These are phyloP conservation scores for Penicillium odoratum DNA, from an alignment of 495 filamentous ascomycete genomes.

Conservation along the genomic window DNA sequence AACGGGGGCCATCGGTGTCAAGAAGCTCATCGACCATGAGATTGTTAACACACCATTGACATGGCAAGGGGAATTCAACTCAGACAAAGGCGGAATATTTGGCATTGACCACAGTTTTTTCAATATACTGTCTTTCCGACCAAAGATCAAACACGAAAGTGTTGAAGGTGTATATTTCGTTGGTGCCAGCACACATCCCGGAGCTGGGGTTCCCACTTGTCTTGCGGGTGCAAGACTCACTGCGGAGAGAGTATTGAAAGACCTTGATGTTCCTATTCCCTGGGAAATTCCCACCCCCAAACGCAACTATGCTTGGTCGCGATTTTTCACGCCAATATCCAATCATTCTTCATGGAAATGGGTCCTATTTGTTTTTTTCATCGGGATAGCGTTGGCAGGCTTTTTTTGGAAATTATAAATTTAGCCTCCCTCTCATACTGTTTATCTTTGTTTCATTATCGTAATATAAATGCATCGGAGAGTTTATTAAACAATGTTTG, in stretches of 20 bases:
- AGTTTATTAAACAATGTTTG: not conserved
- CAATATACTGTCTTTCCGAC: conserved; percentile 67
- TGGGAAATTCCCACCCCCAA: not conserved
- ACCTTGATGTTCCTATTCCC: not conserved
- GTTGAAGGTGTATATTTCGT: conserved; percentile 61
- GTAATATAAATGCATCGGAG: not conserved
- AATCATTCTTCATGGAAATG: not conserved
- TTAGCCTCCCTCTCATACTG: not conserved
- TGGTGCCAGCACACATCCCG: conserved; percentile 69
- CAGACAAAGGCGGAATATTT: conserved; percentile 67
- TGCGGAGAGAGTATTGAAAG: conserved; percentile 33
- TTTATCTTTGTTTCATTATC: not conserved
- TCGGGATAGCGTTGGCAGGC: not conserved
- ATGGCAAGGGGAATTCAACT: conserved; percentile 67
- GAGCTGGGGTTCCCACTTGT: conserved; percentile 69
- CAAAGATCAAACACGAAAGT: conserved; percentile 51
- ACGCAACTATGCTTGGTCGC: not conserved
- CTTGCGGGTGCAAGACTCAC: conserved; percentile 64
- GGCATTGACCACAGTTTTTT: conserved; percentile 68
- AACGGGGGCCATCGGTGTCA: conserved; percentile 46
- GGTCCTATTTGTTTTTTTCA: not conserved
- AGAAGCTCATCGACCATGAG: conserved; percentile 35
- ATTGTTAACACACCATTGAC: conserved; percentile 57
- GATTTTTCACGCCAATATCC: not conserved
- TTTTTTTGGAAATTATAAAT: not conserved